These are phyloP conservation scores for Phaeophleospora eucalypticola DNA, from an alignment of 2,329 filamentous ascomycete genomes.

Conservation along the genomic window DNA sequence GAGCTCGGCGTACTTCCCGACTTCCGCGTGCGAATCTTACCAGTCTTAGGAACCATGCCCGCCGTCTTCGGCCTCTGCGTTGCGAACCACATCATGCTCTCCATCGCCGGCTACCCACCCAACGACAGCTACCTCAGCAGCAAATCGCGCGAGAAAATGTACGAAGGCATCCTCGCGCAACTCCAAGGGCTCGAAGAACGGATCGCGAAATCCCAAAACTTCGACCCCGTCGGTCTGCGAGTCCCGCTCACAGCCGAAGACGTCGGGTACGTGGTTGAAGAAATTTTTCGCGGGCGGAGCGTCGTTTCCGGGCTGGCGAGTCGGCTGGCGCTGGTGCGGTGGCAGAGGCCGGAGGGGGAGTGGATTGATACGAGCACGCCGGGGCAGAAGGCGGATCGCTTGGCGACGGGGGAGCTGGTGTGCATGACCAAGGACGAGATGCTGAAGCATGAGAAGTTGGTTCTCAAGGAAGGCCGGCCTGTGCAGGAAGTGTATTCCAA, in stretches of 20 bases:
- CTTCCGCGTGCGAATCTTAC: constrained; percentile 90
- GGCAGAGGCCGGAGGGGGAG: constrained; percentile 58
- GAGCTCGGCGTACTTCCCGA: constrained; percentile 86
- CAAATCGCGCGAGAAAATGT: constrained; percentile 86
- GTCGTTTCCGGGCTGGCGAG: constrained; percentile 77
- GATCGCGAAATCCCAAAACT: constrained; percentile 54
- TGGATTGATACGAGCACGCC: constrained; percentile 62
- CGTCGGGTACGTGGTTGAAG: constrained; percentile 82
- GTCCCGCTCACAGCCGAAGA: constrained; percentile 75
- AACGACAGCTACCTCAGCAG: constrained; percentile 68
- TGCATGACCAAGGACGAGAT: constrained; percentile 94
- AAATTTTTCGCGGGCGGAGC: constrained; percentile 80
- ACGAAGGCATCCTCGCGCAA: constrained; percentile 73
- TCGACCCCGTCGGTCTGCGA: constrained; percentile 66
- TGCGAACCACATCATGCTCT: constrained; percentile 88
- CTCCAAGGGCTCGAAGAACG: constrained; percentile 78
- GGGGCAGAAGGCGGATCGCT: constrained; percentile 71
- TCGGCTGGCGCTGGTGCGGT: constrained; percentile 73
- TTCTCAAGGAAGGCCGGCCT: constrained; percentile 65
- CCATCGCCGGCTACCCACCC: constrained; percentile 75
- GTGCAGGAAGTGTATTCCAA: constrained; percentile 70
- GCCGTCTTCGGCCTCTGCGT: constrained; percentile 89
- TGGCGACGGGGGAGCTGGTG: constrained; percentile 69
- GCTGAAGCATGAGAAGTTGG: constrained; percentile 69
- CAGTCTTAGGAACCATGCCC: constrained; percentile 94